phyloP scores from a whole-genome alignment of 495 filamentous ascomycete genomes.

The Penicillium daleae region DNA sequence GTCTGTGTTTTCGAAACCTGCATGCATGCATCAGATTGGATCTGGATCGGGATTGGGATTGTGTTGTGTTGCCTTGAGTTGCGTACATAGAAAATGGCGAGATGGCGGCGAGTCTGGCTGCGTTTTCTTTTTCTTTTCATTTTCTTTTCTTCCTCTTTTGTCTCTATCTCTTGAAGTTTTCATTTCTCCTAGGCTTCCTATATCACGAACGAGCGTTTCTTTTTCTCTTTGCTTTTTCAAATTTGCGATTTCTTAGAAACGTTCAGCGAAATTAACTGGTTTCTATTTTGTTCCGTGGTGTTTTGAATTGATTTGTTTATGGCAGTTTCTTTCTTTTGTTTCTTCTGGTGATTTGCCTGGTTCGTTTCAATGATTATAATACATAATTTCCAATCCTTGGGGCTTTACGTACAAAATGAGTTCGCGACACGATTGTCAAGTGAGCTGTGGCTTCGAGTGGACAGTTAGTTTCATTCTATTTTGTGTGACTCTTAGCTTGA shows the following conservation, averaged over 20 bases:
- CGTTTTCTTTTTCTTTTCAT: neutral
- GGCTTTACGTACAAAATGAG: too few species aligned
- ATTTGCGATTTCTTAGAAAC: neutral
- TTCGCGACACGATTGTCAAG: too few species aligned
- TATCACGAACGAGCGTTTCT: conserved; percentile 9
- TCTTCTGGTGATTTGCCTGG: neutral
- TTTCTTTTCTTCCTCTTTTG: neutral
- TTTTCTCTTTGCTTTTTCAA: neutral
- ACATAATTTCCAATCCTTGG: neutral
- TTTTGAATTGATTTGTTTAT: neutral
- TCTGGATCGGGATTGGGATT: neutral
- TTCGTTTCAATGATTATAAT: neutral
- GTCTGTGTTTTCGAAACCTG: conserved; percentile 1
- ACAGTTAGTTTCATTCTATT: too few species aligned
- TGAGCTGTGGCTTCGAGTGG: too few species aligned
- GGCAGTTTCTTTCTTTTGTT: conserved; percentile 5
- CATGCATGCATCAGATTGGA: conserved; percentile 1
- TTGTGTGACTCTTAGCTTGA: too few species aligned
- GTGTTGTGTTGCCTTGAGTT: neutral
- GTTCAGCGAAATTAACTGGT: neutral
- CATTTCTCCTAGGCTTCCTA: neutral
- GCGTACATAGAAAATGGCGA: conserved; percentile 10
- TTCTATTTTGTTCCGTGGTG: neutral
- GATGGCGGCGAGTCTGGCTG: neutral
- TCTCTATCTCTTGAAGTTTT: neutral